Conservation (phyloP, 129 eudicot species). For the Logfia minima region DNA sequence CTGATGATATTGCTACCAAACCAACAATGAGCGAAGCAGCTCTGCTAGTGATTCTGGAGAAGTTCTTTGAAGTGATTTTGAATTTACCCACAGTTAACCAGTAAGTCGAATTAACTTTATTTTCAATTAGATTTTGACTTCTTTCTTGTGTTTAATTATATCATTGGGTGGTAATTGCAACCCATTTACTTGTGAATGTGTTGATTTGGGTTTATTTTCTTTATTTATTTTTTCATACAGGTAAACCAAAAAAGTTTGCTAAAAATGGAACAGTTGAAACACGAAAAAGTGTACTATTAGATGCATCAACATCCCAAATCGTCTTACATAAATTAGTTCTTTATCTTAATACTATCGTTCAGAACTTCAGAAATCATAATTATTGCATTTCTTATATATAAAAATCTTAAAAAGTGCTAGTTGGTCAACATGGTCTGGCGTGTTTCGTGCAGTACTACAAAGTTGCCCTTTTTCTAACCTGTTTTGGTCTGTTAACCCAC, state of each 20-base stretch:
- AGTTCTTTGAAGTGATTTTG: constrained; percentile 73
- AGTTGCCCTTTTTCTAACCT: neutral
- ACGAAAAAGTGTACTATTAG: neutral
- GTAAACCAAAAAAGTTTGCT: neutral
- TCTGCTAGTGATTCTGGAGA: constrained; percentile 65
- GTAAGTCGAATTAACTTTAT: constrained; percentile 34
- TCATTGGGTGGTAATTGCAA: neutral
- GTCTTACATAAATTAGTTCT: too few relatives aligned
- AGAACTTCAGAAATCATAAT: neutral
- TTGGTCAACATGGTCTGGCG: neutral
- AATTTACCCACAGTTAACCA: constrained; percentile 70
- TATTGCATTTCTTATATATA: neutral
- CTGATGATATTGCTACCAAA: constrained; percentile 40
- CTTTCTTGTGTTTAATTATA: neutral
- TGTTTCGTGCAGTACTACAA: neutral
- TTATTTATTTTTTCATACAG: neutral
- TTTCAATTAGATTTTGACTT: neutral
- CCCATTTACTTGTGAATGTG: neutral
- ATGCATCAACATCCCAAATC: neutral
- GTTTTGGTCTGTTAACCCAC: neutral
- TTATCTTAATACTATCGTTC: too few relatives aligned
- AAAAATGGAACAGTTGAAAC: neutral
- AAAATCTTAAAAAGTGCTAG: neutral
- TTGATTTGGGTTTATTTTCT: neutral
- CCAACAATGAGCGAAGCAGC: constrained; percentile 83